A percentile compares a stretch with the other conserved stretches of the same genome.
phyloP scores from a whole-genome alignment of 2,329 filamentous ascomycete species.

The Atkinsonella hypoxylon region DNA sequence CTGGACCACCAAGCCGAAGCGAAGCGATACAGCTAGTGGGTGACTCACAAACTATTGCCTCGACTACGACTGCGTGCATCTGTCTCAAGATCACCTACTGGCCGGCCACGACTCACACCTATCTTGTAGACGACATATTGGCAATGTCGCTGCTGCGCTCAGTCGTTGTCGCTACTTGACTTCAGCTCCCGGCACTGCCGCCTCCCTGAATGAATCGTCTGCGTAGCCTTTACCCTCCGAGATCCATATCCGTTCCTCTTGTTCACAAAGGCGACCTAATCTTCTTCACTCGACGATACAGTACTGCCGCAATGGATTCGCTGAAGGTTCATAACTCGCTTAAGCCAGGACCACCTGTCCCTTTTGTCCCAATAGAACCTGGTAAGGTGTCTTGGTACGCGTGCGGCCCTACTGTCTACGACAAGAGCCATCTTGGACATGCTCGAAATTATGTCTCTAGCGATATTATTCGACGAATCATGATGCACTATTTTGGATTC shows the following conservation, averaged over 20 bases:
- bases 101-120: background rate
- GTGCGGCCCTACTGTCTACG: slow-evolving; percentile 79
- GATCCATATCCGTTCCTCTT: slow-evolving; percentile 15
- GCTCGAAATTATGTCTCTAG: slow-evolving; percentile 85
- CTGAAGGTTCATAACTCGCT: slow-evolving; percentile 74
- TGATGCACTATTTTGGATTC: slow-evolving; percentile 74
- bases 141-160: slow-evolving; percentile 10
- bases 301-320: slow-evolving; percentile 34
- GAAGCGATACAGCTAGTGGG: background rate
- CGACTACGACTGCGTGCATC: background rate
- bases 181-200: slow-evolving; percentile 1
- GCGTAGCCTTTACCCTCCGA: slow-evolving; percentile 18
- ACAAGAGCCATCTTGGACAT: slow-evolving; percentile 72
- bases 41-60: background rate
- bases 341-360: slow-evolving; percentile 56
- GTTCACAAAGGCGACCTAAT: slow-evolving; percentile 15
- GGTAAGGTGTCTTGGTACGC: slow-evolving; percentile 75
- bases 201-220: slow-evolving; percentile 24
- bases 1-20: background rate
- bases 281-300: slow-evolving; percentile 20
- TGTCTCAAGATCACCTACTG: background rate
- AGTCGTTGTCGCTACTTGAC: slow-evolving; percentile 8
- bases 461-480: slow-evolving; percentile 74
- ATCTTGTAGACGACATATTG: background rate
- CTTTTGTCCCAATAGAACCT: slow-evolving; percentile 61